phyloP scores from a whole-genome alignment of 805 yeast genomes.

The Debaryomyces maramus region DNA sequence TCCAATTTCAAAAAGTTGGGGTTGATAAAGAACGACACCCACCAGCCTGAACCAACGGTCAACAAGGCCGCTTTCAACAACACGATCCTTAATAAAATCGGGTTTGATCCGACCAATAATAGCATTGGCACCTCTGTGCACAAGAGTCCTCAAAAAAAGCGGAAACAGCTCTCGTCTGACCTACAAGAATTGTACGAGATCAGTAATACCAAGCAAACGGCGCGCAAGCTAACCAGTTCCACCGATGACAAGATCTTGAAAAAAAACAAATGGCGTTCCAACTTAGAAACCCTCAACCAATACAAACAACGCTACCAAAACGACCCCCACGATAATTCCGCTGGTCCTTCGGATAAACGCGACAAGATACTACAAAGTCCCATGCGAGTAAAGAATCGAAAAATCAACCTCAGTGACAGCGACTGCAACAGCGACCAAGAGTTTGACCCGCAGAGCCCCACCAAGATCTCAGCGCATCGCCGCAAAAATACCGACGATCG shows the following conservation, averaged over 20 bases:
- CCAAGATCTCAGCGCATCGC: neutral
- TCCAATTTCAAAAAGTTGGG: slow-evolving; percentile 21
- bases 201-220: slow-evolving; percentile 16
- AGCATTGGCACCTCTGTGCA: slow-evolving; percentile 4
- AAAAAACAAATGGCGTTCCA: slow-evolving; percentile 24
- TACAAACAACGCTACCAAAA: slow-evolving; percentile 11
- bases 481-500: no score
- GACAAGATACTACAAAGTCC: slow-evolving; percentile 7
- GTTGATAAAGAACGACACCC: slow-evolving; percentile 12
- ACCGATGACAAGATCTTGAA: slow-evolving; percentile 15
- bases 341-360: neutral
- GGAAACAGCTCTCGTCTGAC: slow-evolving; percentile 8
- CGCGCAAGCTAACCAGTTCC: slow-evolving; percentile 17
- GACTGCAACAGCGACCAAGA: neutral
- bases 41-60: neutral
- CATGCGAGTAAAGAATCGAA: neutral
- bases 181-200: slow-evolving; percentile 24
- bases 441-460: neutral
- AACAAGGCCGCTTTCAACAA: slow-evolving; percentile 35
- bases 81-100: slow-evolving; percentile 41
- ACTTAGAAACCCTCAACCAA: slow-evolving; percentile 16
- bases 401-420: neutral
- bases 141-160: slow-evolving; percentile 12
- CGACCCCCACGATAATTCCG: neutral
- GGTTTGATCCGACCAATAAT: slow-evolving; percentile 52